phyloP scores from a whole-genome alignment of 2,329 filamentous ascomycete species.

The Pseudophaeomoniella oleicola region DNA sequence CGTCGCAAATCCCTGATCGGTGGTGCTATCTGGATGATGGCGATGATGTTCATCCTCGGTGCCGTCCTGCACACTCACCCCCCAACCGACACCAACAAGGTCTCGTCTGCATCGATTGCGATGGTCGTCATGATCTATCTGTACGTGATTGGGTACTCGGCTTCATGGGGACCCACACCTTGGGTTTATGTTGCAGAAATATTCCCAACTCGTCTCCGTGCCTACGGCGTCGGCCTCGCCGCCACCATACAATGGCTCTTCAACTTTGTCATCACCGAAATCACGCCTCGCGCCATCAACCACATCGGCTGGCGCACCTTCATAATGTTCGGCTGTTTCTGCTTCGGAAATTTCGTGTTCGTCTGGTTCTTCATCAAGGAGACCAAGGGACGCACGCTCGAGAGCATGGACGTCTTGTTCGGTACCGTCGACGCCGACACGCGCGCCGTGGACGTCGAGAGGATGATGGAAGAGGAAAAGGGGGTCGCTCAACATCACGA shows the following conservation, averaged over 20 bases:
- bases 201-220: slow-evolving; percentile 24
- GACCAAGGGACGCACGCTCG: slow-evolving; percentile 16
- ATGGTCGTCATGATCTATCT: slow-evolving; percentile 37
- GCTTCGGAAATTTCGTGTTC: slow-evolving; percentile 18
- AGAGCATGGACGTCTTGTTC: slow-evolving; percentile 4
- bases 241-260: slow-evolving; percentile 24
- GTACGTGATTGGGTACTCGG: slow-evolving; percentile 22
- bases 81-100: slow-evolving; percentile 12
- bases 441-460: slow-evolving; percentile 1
- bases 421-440: slow-evolving; percentile 1
- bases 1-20: slow-evolving; percentile 19
- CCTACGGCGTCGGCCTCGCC: slow-evolving; percentile 21
- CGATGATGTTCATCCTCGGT: slow-evolving; percentile 24
- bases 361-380: slow-evolving; percentile 19
- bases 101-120: slow-evolving; percentile 18
- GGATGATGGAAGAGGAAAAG: slow-evolving; percentile 2
- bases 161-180: slow-evolving; percentile 20
- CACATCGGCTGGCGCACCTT: slow-evolving; percentile 24
- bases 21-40: slow-evolving; percentile 19
- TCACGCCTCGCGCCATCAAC: slow-evolving; percentile 25
- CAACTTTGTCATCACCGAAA: slow-evolving; percentile 27
- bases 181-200: slow-evolving; percentile 17
- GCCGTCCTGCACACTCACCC: slow-evolving; percentile 20
- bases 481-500: neutral
- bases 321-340: slow-evolving; percentile 24